These are phyloP conservation scores for Xerocomellus chrysenteron DNA, from an alignment of 768 basidiomycete genomes.

Conservation along the genomic window DNA sequence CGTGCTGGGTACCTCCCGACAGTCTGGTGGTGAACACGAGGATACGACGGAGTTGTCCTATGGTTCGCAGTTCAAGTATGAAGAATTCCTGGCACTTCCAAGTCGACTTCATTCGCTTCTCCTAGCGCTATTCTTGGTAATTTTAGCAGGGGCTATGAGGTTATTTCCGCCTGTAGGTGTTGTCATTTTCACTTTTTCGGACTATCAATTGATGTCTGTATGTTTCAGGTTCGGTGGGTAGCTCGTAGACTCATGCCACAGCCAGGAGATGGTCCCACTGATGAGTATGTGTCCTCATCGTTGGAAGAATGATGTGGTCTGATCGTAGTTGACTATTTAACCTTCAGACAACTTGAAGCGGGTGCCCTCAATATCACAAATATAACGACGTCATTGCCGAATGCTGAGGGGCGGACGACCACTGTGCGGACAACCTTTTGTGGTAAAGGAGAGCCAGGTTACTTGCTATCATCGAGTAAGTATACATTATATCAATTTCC, in stretches of 20 bases:
- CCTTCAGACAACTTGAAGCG: conserved; percentile 49
- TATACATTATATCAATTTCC: not conserved
- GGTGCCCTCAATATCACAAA: conserved; percentile 69
- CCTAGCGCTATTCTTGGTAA: conserved; percentile 34
- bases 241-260: conserved; percentile 49
- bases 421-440: conserved; percentile 58
- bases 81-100: conserved; percentile 57
- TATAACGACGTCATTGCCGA: conserved; percentile 59
- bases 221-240: conserved; percentile 49
- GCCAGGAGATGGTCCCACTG: conserved; percentile 62
- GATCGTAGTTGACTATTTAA: not conserved
- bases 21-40: conserved; percentile 17
- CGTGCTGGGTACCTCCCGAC: conserved; percentile 10
- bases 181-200: not conserved
- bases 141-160: conserved; percentile 26
- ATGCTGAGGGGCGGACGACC: conserved; percentile 39
- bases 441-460: conserved; percentile 78
- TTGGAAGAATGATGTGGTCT: not conserved
- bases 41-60: conserved; percentile 40
- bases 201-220: not conserved
- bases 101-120: conserved; percentile 42
- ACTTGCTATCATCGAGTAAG: conserved; percentile 31
- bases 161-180: conserved; percentile 39
- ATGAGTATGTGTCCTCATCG: conserved; percentile 45
- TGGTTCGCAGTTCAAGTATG: conserved; percentile 73